Conservation (phyloP, 2,329 filamentous ascomycete genomes). For the Hymenoscyphus infarciens region DNA sequence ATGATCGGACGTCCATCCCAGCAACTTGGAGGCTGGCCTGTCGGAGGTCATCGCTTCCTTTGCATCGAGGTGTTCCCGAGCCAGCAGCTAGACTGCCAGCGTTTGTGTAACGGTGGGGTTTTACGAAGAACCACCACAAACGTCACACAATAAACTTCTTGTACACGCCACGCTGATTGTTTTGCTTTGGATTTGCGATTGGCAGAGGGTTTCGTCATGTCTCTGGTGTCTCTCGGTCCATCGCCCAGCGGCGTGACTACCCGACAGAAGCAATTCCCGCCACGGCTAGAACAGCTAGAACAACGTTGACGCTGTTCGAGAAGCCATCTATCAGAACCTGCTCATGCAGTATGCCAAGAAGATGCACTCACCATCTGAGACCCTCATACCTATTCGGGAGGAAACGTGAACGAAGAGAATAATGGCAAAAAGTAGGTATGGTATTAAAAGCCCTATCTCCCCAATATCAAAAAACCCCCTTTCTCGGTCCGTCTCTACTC, state of each 20-base stretch:
- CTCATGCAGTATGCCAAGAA: not conserved
- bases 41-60: not conserved
- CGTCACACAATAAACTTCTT: constrained; percentile 1
- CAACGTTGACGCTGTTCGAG: not conserved
- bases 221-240: not conserved
- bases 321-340: not conserved
- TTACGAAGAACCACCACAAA: constrained; percentile 1
- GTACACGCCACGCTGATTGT: not conserved
- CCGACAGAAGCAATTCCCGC: constrained; percentile 4
- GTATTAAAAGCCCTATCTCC: not conserved
- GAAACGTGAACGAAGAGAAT: not conserved
- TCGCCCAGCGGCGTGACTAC: not conserved
- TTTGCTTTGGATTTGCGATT: not conserved
- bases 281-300: not conserved
- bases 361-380: not conserved
- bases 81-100: not conserved
- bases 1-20: not conserved
- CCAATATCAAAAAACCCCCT: not conserved
- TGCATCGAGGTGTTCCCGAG: not conserved
- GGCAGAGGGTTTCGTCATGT: not conserved
- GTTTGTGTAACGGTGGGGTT: constrained; percentile 9
- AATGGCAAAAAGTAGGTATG: not conserved
- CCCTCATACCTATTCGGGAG: not conserved
- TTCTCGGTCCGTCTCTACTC: not conserved
- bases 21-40: not conserved